phyloP scores from a whole-genome alignment of 139 green algal species.

The Coelastrella sp. region DNA sequence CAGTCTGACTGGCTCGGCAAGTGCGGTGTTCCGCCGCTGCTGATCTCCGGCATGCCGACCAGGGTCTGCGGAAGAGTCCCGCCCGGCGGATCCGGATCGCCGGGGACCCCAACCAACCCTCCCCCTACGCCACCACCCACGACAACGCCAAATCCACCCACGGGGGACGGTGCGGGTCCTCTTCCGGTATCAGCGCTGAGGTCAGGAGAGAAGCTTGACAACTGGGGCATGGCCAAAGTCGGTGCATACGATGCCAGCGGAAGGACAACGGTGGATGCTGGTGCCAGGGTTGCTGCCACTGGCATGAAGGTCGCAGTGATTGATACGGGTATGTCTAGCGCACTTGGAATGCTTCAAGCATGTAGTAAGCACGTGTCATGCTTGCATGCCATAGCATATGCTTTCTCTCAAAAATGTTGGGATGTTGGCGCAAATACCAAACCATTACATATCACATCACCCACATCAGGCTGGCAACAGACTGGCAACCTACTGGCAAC shows the following conservation, averaged over 20 bases:
- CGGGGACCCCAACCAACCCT: background rate
- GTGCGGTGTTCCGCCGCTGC: slow-evolving; percentile 27
- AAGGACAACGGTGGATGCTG: background rate
- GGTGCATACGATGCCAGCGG: background rate
- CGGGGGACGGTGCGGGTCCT: background rate
- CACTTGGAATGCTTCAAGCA: background rate
- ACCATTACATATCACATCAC: too few species aligned
- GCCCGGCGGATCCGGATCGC: background rate
- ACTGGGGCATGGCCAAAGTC: slow-evolving; percentile 15
- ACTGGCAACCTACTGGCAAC: too few species aligned
- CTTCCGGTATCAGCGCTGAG: background rate
- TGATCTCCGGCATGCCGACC: slow-evolving; percentile 10
- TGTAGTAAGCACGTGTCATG: too few species aligned
- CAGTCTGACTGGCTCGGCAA: slow-evolving; percentile 29
- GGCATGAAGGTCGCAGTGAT: background rate
- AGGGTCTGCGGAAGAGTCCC: slow-evolving; percentile 1
- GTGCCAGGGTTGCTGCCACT: background rate
- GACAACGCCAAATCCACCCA: background rate
- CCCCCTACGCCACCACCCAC: background rate
- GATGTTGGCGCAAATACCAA: too few species aligned
- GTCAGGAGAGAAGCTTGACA: background rate
- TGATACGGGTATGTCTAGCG: slow-evolving; percentile 1
- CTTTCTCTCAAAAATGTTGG: too few species aligned
- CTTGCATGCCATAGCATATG: too few species aligned
- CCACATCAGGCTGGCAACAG: too few species aligned